Percentiles rank a stretch among this genome's conserved stretches.
Evolutionary conservation across 495 filamentous ascomycete species (phyloP).

Genomic region (Cercophora samala): DNA sequence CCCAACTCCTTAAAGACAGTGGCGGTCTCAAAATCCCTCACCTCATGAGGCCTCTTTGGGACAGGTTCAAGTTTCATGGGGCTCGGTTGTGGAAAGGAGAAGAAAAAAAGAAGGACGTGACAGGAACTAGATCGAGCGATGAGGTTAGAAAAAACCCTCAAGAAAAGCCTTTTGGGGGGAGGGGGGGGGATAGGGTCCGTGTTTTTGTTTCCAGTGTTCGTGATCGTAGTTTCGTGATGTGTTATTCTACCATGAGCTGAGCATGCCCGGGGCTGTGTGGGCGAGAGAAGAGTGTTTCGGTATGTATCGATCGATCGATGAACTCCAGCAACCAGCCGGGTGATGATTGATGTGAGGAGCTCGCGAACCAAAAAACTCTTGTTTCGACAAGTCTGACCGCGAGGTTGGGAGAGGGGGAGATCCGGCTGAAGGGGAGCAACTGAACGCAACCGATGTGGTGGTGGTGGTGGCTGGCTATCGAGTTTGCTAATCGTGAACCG

Average conservation of each 20-base stretch:
- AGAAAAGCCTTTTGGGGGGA: neutral
- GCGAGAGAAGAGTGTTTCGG: no score
- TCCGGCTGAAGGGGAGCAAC: neutral
- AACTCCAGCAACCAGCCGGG: neutral
- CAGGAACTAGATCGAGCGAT: neutral
- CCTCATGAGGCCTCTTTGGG: neutral
- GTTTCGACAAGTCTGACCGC: neutral
- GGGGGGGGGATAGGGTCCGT: neutral
- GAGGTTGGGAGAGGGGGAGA: neutral
- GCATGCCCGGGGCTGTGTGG: neutral
- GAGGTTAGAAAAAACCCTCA: neutral
- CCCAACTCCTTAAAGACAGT: neutral
- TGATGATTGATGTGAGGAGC: no score
- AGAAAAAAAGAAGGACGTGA: no score
- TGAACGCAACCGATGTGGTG: no score
- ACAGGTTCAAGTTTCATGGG: neutral
- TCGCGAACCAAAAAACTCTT: neutral
- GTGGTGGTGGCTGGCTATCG: no score
- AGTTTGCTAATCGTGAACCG: neutral
- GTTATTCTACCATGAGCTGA: neutral
- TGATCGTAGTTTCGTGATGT: neutral
- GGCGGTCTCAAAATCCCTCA: neutral
- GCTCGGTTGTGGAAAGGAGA: neutral
- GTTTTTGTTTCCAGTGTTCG: neutral
- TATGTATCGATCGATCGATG: neutral